A percentile compares a stretch with the other conserved stretches of the same genome.
These are phyloP conservation scores for Ustilago bromivora DNA, from an alignment of 1,284 basidiomycete genomes.

Conservation along the genomic window DNA sequence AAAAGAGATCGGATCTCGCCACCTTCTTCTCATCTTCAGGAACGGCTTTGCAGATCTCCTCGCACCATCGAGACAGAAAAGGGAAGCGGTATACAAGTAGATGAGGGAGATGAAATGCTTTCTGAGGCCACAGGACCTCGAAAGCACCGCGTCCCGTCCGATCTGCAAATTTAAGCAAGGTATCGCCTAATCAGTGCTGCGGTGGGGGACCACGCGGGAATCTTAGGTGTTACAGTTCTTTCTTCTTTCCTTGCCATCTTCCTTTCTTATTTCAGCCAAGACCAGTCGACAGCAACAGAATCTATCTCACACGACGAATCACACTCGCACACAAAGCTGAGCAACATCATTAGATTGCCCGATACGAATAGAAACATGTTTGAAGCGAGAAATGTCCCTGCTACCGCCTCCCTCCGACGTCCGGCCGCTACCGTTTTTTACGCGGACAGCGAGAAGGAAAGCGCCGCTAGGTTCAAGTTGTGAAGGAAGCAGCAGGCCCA, in stretches of 20 bases:
- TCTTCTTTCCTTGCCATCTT: neutral
- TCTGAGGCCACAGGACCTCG: slow-evolving; percentile 82
- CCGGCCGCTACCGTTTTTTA: slow-evolving; percentile 38
- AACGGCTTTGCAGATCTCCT: neutral
- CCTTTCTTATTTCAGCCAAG: neutral
- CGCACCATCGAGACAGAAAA: neutral
- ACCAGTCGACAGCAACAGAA: neutral
- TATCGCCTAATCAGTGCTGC: slow-evolving; percentile 84
- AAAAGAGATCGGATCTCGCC: slow-evolving; percentile 1
- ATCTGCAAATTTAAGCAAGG: slow-evolving; percentile 84
- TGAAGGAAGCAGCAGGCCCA: slow-evolving; percentile 52
- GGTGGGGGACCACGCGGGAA: slow-evolving; percentile 86
- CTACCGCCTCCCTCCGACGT: slow-evolving; percentile 57
- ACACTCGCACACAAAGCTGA: neutral
- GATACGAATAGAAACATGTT: neutral
- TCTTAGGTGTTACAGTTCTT: slow-evolving; percentile 75
- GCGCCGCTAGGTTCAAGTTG: slow-evolving; percentile 58
- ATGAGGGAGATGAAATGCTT: slow-evolving; percentile 47
- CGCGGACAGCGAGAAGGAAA: slow-evolving; percentile 44
- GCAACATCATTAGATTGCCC: neutral
- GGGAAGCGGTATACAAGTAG: neutral
- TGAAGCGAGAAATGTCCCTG: slow-evolving; percentile 33
- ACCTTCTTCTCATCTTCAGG: neutral
- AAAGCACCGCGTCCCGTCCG: slow-evolving; percentile 84
- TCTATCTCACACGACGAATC: neutral